Percentiles rank a stretch among this genome's conserved stretches.
phyloP scores from a whole-genome alignment of 805 yeast genomes.

The Pichia eremophila region DNA sequence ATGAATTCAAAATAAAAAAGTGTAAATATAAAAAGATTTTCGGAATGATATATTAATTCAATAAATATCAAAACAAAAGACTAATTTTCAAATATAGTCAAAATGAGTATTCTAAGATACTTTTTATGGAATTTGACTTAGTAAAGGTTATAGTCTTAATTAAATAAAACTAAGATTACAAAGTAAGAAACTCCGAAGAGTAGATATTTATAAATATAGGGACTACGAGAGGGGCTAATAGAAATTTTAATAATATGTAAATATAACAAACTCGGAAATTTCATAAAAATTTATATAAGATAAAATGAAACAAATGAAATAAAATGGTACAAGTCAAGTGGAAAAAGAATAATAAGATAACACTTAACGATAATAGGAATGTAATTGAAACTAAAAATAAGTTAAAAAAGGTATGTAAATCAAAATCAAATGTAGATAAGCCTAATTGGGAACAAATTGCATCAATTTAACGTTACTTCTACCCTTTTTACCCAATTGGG shows the following conservation, averaged over 20 bases:
- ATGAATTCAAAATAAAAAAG: not conserved
- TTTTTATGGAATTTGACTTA: not conserved
- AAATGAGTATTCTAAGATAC: not conserved
- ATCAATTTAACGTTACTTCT: not conserved
- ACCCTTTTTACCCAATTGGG: not conserved
- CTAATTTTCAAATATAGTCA: not conserved
- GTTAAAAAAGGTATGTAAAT: not conserved
- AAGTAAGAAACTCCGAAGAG: not conserved
- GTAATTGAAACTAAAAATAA: not conserved
- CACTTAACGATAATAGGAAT: no score
- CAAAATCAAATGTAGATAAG: not conserved
- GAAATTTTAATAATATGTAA: no score
- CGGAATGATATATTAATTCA: constrained; percentile 7
- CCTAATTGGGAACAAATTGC: not conserved
- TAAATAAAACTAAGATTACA: not conserved
- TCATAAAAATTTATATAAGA: no score
- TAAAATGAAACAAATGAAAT: no score
- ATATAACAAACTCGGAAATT: no score
- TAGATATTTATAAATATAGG: no score
- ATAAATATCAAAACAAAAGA: constrained; percentile 7
- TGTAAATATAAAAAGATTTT: not conserved
- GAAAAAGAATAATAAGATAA: no score
- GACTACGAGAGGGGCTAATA: no score
- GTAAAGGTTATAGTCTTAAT: not conserved
- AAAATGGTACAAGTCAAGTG: no score